These are phyloP conservation scores for Candida neerlandica DNA, from an alignment of 1,139 yeast species.

Conservation along the genomic window DNA sequence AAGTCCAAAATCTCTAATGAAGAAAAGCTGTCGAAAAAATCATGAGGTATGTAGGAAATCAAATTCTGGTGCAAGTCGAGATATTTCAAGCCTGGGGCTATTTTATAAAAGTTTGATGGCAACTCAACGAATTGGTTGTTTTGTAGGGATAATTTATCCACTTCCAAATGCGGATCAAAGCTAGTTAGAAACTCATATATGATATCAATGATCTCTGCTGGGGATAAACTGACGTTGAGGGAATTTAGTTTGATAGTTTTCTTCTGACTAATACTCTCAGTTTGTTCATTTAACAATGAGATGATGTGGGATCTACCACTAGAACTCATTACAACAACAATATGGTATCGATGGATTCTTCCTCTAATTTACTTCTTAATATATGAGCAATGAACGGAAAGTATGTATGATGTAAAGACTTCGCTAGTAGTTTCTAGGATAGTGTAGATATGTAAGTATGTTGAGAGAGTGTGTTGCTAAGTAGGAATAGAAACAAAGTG, in stretches of 20 bases:
- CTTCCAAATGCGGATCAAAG: slow-evolving; percentile 36
- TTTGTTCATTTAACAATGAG: slow-evolving; percentile 25
- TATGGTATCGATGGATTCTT: neutral
- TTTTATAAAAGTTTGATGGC: slow-evolving; percentile 49
- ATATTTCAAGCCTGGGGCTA: slow-evolving; percentile 53
- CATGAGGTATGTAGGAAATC: slow-evolving; percentile 55
- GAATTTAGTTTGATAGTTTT: slow-evolving; percentile 26
- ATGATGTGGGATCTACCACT: slow-evolving; percentile 7
- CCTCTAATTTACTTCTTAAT: too few relatives aligned
- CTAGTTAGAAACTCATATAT: slow-evolving; percentile 28
- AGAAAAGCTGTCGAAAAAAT: slow-evolving; percentile 27
- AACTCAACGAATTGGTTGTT: slow-evolving; percentile 50
- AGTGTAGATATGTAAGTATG: too few relatives aligned
- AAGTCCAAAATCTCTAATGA: slow-evolving; percentile 69
- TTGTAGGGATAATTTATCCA: slow-evolving; percentile 57
- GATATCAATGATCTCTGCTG: slow-evolving; percentile 27
- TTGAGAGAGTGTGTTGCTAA: too few relatives aligned
- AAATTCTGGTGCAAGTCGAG: slow-evolving; percentile 68
- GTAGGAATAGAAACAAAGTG: too few relatives aligned
- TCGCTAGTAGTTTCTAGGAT: too few relatives aligned
- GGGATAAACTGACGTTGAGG: slow-evolving; percentile 4
- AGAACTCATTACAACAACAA: neutral
- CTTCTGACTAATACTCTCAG: slow-evolving; percentile 25
- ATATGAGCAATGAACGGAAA: too few relatives aligned
- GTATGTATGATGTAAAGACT: too few relatives aligned